phyloP scores from a whole-genome alignment of 495 filamentous ascomycete genomes.

The Umbilicaria muhlenbergii region DNA sequence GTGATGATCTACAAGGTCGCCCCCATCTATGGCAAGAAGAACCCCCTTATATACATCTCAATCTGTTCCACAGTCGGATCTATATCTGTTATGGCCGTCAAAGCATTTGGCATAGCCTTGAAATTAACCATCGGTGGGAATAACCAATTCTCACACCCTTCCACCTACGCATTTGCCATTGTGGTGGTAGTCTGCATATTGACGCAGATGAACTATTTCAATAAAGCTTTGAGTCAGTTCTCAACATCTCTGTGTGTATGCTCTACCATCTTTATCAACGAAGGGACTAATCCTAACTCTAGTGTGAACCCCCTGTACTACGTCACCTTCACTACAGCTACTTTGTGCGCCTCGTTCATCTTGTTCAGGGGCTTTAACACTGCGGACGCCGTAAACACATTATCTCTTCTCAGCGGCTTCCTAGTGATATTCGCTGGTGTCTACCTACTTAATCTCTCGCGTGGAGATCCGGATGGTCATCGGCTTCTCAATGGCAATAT shows the following conservation, averaged over 20 bases:
- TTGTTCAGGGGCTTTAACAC: constrained; percentile 97
- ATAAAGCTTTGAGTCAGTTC: constrained; percentile 95
- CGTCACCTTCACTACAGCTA: constrained; percentile 97
- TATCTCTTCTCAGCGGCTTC: constrained; percentile 87
- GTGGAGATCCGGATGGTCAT: constrained; percentile 73
- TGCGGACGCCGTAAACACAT: constrained; percentile 79
- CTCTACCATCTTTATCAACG: neutral
- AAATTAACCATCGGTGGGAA: constrained; percentile 82
- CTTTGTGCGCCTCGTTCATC: constrained; percentile 89
- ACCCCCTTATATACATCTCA: constrained; percentile 87
- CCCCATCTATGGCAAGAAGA: constrained; percentile 78
- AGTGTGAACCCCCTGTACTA: constrained; percentile 98
- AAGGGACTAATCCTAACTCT: constrained; percentile 18
- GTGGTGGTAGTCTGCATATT: constrained; percentile 84
- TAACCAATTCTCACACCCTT: constrained; percentile 87
- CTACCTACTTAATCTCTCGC: constrained; percentile 89
- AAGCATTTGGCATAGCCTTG: constrained; percentile 91
- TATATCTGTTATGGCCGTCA: constrained; percentile 95
- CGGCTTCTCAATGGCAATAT: constrained; percentile 45
- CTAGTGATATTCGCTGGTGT: constrained; percentile 94
- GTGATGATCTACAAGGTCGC: constrained; percentile 95
- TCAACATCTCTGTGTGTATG: constrained; percentile 78
- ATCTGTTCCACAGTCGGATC: constrained; percentile 96
- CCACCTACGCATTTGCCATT: constrained; percentile 93
- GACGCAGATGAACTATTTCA: constrained; percentile 99